A percentile compares a stretch with the other conserved stretches of the same genome.
These are phyloP conservation scores for Russula foetens DNA, from an alignment of 768 basidiomycete genomes.

Conservation along the genomic window DNA sequence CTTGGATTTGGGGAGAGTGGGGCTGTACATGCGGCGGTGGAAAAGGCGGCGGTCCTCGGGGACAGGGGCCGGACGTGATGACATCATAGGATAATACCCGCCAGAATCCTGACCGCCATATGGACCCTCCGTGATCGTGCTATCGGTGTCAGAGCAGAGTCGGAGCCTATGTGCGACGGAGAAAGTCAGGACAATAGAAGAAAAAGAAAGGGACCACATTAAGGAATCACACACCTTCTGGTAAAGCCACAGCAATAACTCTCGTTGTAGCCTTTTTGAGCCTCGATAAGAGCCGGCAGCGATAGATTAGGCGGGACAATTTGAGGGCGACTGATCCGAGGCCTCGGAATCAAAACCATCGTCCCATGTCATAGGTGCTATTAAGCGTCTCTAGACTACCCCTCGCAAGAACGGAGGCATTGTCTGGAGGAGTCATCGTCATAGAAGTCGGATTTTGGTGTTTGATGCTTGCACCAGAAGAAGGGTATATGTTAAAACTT, in stretches of 20 bases:
- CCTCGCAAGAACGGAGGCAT: conserved; percentile 16
- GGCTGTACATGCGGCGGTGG: conserved; percentile 14
- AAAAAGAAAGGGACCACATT: neutral
- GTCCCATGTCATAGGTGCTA: conserved; percentile 1
- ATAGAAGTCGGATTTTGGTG: conserved; percentile 18
- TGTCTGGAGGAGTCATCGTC: conserved; percentile 18
- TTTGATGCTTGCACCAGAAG: conserved; percentile 12
- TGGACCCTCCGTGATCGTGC: conserved; percentile 18
- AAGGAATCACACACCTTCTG: conserved; percentile 11
- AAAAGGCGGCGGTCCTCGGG: conserved; percentile 16
- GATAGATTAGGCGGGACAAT: conserved; percentile 16
- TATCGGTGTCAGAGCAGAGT: conserved; percentile 22
- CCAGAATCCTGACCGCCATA: conserved; percentile 12
- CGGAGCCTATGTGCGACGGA: conserved; percentile 10
- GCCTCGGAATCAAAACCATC: neutral
- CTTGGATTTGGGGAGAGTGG: no score
- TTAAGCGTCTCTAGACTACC: conserved; percentile 18
- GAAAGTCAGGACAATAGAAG: neutral
- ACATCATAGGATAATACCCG: conserved; percentile 16
- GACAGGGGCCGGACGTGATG: conserved; percentile 10
- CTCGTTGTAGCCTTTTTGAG: conserved; percentile 13
- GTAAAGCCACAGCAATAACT: conserved; percentile 14
- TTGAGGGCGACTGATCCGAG: conserved; percentile 9
- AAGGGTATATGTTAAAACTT: conserved; percentile 19
- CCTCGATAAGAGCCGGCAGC: conserved; percentile 20